Conservation (phyloP, 2,329 filamentous ascomycete species). For the Neopestalotiopsis clavispora region DNA sequence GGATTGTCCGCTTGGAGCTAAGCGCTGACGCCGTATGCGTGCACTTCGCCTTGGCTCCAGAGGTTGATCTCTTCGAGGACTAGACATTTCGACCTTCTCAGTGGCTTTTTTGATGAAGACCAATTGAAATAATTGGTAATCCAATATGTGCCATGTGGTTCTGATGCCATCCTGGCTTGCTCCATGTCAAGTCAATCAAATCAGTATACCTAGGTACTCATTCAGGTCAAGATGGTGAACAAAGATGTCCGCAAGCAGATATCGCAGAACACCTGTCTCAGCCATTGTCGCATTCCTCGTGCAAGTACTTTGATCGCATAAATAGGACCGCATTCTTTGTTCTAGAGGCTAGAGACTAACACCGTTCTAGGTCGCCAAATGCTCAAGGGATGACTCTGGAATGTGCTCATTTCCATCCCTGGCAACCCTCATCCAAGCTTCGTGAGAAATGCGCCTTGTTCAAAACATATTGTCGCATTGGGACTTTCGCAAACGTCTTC, state of each 20-base stretch:
- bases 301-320: not conserved
- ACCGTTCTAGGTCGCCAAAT: not conserved
- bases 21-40: not conserved
- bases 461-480: conserved; percentile 8
- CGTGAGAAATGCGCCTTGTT: not conserved
- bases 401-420: conserved; percentile 12
- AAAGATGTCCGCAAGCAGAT: conserved; percentile 11
- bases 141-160: not conserved
- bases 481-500: conserved; percentile 3
- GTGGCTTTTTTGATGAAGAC: not conserved
- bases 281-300: conserved; percentile 11
- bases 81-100: not conserved
- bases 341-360: not conserved
- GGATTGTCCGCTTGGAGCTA: not conserved
- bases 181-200: not conserved
- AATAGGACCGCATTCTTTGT: conserved; percentile 9
- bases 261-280: conserved; percentile 3
- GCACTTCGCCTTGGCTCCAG: not conserved
- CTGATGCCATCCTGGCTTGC: not conserved
- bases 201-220: not conserved
- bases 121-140: not conserved
- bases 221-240: not conserved
- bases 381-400: conserved; percentile 14
- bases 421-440: conserved; percentile 1
- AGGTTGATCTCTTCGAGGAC: not conserved